phyloP scores from a whole-genome alignment of 2,329 filamentous ascomycete genomes.

The Aspergillus chevalieri region DNA sequence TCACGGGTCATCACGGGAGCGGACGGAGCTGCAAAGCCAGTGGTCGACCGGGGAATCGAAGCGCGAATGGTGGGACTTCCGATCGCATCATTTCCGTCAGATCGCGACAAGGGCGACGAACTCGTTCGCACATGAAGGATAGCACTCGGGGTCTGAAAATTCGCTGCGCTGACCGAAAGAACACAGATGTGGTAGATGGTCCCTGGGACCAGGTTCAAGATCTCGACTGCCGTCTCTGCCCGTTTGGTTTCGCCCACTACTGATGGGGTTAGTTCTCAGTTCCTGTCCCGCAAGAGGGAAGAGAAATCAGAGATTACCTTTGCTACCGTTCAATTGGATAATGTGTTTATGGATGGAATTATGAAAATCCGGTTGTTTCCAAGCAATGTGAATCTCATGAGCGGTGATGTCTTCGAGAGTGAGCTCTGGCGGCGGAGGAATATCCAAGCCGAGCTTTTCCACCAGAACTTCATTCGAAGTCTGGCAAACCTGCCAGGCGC shows the following conservation, averaged over 20 bases:
- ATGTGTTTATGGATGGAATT: slow-evolving; percentile 76
- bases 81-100: slow-evolving; percentile 28
- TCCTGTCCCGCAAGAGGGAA: not conserved
- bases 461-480: slow-evolving; percentile 90
- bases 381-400: slow-evolving; percentile 82
- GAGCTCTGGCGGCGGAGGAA: slow-evolving; percentile 81
- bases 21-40: slow-evolving; percentile 54
- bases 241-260: slow-evolving; percentile 80
- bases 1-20: slow-evolving; percentile 61
- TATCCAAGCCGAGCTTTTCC: slow-evolving; percentile 84
- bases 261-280: slow-evolving; percentile 29
- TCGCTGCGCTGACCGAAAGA: slow-evolving; percentile 82
- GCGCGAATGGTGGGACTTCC: slow-evolving; percentile 45
- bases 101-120: slow-evolving; percentile 40
- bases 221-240: slow-evolving; percentile 80
- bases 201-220: slow-evolving; percentile 77
- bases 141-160: slow-evolving; percentile 84
- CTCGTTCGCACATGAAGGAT: slow-evolving; percentile 76
- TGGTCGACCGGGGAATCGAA: slow-evolving; percentile 47
- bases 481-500: slow-evolving; percentile 80
- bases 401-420: slow-evolving; percentile 84
- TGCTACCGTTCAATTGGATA: slow-evolving; percentile 88
- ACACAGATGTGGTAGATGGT: slow-evolving; percentile 92
- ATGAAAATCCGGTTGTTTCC: slow-evolving; percentile 67
- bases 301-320: slow-evolving; percentile 51